Conservation (phyloP, 257 asterid species). For the Linderniella brevidens region DNA sequence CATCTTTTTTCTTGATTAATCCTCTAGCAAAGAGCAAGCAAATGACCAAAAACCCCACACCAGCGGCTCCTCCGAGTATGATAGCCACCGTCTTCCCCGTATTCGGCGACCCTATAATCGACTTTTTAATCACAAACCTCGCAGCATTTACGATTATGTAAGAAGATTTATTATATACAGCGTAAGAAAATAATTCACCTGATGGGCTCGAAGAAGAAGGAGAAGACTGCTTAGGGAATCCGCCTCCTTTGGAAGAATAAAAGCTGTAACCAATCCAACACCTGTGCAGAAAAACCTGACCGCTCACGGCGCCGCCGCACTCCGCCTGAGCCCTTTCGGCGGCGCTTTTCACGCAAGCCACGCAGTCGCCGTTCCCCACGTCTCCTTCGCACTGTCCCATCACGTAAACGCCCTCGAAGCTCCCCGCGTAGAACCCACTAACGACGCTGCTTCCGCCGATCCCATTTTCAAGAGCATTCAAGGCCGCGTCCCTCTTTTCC, state of each 20-base stretch:
- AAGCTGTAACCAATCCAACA: constrained; percentile 61
- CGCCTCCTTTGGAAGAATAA: constrained; percentile 52
- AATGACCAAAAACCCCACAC: constrained; percentile 79
- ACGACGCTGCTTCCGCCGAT: constrained; percentile 26
- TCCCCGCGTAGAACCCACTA: constrained; percentile 54
- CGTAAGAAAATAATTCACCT: constrained; percentile 20
- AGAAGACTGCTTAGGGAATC: constrained; percentile 39
- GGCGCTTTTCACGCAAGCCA: constrained; percentile 69
- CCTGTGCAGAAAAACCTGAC: constrained; percentile 69
- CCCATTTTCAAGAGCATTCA: constrained; percentile 47
- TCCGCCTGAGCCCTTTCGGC: constrained; percentile 92
- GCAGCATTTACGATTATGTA: constrained; percentile 3
- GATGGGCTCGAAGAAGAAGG: constrained; percentile 39
- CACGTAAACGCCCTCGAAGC: constrained; percentile 45
- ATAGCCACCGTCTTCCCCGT: constrained; percentile 93
- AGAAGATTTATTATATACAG: not conserved
- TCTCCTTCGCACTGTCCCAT: constrained; percentile 95
- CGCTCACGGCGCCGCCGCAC: constrained; percentile 86
- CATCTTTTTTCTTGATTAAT: constrained; percentile 75
- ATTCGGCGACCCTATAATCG: constrained; percentile 47
- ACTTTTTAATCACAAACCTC: constrained; percentile 15
- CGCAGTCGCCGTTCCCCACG: constrained; percentile 74
- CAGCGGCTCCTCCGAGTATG: constrained; percentile 99
- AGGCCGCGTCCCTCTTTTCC: constrained; percentile 73
- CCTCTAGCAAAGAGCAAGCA: constrained; percentile 65